Evolutionary conservation across 495 filamentous ascomycete species (phyloP).

Genomic region (Xylaria castorea): DNA sequence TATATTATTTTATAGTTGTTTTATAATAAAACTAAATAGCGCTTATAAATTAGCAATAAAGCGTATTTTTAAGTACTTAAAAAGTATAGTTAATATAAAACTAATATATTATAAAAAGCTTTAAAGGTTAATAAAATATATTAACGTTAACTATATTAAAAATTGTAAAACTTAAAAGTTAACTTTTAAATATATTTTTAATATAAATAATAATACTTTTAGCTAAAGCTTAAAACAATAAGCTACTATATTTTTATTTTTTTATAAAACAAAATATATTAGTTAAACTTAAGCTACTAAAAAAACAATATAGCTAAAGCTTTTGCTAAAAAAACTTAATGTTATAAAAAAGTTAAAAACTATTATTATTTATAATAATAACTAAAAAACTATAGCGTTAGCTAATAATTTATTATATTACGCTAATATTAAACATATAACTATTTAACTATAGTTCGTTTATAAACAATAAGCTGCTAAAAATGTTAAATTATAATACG

Average conservation of each 20-base stretch:
- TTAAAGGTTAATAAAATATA: not conserved
- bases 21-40: not conserved
- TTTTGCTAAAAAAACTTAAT: not conserved
- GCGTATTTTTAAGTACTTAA: not conserved
- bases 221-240: too few species aligned
- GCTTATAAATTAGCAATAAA: not conserved
- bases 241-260: not conserved
- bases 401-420: not conserved
- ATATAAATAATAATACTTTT: too few species aligned
- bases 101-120: too few species aligned
- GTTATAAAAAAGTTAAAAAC: not conserved
- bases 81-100: not conserved
- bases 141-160: not conserved
- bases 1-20: too few species aligned
- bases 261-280: not conserved
- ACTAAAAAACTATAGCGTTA: not conserved
- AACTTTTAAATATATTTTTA: not conserved
- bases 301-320: not conserved
- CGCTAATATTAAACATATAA: not conserved
- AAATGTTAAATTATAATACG: not conserved
- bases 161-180: not conserved
- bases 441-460: not conserved
- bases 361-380: not conserved
- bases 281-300: not conserved
- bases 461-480: too few species aligned